Evolutionary conservation across 2,329 filamentous ascomycete species (phyloP).

Genomic region (Diaporthe caulivora): DNA sequence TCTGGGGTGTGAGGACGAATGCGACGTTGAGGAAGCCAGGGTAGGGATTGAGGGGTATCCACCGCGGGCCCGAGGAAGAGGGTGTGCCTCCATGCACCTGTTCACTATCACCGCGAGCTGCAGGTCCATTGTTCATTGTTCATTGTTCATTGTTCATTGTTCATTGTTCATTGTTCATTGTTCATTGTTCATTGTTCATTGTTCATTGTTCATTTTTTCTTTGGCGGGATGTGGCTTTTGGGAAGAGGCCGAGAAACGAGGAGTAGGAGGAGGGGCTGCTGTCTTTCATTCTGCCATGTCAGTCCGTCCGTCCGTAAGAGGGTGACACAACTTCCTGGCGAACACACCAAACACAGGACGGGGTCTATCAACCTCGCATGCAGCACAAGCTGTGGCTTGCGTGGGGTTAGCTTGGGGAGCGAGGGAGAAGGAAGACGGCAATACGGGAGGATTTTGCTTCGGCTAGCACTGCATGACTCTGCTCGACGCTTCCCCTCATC

Average conservation of each 20-base stretch:
- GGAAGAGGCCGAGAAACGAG: not conserved
- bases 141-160: not conserved
- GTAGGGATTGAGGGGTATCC: constrained; percentile 32
- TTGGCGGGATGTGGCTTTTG: constrained; percentile 18
- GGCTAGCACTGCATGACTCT: constrained; percentile 32
- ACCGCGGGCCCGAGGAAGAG: constrained; percentile 36
- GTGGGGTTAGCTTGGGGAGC: constrained; percentile 28
- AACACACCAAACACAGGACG: constrained; percentile 18
- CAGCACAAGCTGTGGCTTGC: constrained; percentile 33
- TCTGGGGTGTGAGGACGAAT: constrained; percentile 25
- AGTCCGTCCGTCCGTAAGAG: not conserved
- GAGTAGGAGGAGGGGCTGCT: too few species aligned
- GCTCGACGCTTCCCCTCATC: constrained; percentile 38
- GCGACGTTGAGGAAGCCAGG: constrained; percentile 35
- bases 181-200: not conserved
- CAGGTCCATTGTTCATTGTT: constrained; percentile 24
- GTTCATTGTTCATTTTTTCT: not conserved
- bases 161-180: not conserved
- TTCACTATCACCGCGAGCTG: constrained; percentile 38
- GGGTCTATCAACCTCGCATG: constrained; percentile 32
- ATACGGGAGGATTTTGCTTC: constrained; percentile 35
- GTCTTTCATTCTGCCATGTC: not conserved
- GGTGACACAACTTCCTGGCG: constrained; percentile 24
- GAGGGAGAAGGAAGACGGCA: constrained; percentile 20
- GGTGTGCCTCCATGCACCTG: constrained; percentile 38